Evolutionary conservation across 345 rosid genomes (phyloP).

Genomic region (Citrus hindsii): DNA sequence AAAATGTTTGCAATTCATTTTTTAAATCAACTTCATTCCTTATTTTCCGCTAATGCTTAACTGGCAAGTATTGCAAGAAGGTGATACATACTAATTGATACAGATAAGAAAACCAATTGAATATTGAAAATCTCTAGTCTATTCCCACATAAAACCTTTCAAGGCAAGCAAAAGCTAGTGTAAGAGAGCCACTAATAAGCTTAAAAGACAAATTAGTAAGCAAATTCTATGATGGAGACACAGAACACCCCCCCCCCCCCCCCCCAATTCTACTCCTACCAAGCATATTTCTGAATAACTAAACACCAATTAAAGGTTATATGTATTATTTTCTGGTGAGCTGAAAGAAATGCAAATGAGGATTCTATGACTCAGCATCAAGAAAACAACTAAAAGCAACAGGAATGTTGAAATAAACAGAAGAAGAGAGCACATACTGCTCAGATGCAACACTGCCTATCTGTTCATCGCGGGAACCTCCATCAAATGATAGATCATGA

Average conservation of each 20-base stretch:
- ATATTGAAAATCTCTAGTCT: too few species aligned
- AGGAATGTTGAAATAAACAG: not conserved
- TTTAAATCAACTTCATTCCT: too few species aligned
- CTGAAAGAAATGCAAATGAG: not conserved
- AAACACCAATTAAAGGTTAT: not conserved
- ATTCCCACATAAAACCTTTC: too few species aligned
- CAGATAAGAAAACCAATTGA: too few species aligned
- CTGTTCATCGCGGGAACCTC: constrained; percentile 47
- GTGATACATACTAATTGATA: too few species aligned
- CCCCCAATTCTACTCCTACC: not conserved
- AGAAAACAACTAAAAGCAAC: not conserved
- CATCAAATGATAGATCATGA: constrained; percentile 56
- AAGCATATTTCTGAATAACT: not conserved
- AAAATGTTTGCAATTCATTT: too few species aligned
- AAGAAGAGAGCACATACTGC: constrained; percentile 42
- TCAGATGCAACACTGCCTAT: constrained; percentile 30
- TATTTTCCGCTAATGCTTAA: too few species aligned
- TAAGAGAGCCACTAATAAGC: not conserved
- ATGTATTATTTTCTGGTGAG: not conserved
- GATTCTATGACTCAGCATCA: not conserved
- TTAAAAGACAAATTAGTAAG: constrained; percentile 2
- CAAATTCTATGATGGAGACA: not conserved
- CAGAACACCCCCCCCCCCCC: too few species aligned
- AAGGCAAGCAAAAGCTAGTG: not conserved
- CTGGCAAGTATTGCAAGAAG: too few species aligned